A percentile compares a stretch with the other conserved stretches of the same genome.
phyloP scores from a whole-genome alignment of 2,329 filamentous ascomycete genomes.

The Fusarium tupiense region DNA sequence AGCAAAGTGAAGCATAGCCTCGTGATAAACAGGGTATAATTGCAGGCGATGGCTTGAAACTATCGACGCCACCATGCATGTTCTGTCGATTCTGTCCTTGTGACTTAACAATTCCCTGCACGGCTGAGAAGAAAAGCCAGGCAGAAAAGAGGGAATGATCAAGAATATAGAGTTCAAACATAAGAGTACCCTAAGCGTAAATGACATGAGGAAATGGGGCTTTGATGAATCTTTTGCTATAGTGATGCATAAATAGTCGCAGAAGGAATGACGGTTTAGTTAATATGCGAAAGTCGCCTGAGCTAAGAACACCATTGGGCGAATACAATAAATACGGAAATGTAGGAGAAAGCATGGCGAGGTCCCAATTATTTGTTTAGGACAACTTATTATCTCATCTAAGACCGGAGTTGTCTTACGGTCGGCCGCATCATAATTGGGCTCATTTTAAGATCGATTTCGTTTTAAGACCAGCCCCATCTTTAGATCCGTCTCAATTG shows the following conservation, averaged over 20 bases:
- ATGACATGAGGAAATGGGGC: neutral
- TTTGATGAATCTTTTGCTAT: neutral
- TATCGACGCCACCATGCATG: neutral
- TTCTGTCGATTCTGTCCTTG: neutral
- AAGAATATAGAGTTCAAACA: fast-evolving
- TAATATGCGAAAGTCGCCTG: neutral
- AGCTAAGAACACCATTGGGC: neutral
- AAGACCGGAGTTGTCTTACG: too few relatives aligned
- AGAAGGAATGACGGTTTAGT: fast-evolving
- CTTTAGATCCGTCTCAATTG: too few relatives aligned
- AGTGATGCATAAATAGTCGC: neutral
- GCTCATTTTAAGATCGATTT: neutral
- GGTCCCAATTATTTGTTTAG: neutral
- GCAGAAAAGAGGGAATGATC: fast-evolving
- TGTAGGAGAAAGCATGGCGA: neutral
- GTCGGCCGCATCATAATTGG: too few relatives aligned
- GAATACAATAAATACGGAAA: too few relatives aligned
- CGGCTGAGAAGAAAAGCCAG: neutral
- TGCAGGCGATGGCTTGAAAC: neutral
- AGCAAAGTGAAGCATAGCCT: neutral
- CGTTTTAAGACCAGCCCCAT: too few relatives aligned
- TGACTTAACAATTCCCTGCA: neutral
- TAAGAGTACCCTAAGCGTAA: fast-evolving
- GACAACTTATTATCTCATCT: neutral
- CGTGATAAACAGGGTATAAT: neutral